Evolutionary conservation across 2,329 filamentous ascomycete genomes (phyloP), one percentile per base, ranked within the genome.

Genomic region (Monilinia vaccinii-corymbosi): DNA sequence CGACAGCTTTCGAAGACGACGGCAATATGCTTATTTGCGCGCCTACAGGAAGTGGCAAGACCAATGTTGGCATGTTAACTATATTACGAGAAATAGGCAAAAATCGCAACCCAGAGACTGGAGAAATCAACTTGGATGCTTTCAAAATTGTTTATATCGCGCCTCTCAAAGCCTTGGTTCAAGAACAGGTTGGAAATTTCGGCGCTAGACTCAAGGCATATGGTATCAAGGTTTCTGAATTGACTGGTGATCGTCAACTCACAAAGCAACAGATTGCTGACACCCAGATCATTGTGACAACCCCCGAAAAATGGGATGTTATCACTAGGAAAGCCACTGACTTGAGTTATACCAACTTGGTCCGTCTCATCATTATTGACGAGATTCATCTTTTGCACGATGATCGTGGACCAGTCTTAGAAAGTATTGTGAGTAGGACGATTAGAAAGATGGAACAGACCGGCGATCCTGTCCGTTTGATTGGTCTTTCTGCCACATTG

Each of bases 61-160:
- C 94, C 1, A 99, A 99, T 70, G 94, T 99, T 56, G 93, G 93
- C 46, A 97, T 99, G 93, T 79, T 99, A 64, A 87, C 93, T 2
- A 97, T 99, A 71, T 81, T 99, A 44, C 89, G 93, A 64, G 95
- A 99, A 73, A 91, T 99, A 71, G 94, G 94, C 63, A 99, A 97
- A 78, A 87, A 99, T 71, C 84, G 93, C 61, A 87, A 99, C 69
- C 84, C 89, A 0, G 79, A 87, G 64, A 96, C 91, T 0, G 94
- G 94, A n/a, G 88, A 95, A 62, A 94, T 99, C 65, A 91, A 96
- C 73, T 78, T 99, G 10, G 94, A 99, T 70, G 86, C 92, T 47
- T 99, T 99, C 79, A 99, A 99, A 77, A 97, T 99, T 68, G 88
- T 99, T 46, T 99, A 96, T 72, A 97, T 99, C 70, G 94, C 94